Conservation (phyloP, 1,284 basidiomycete genomes). For the Clitocybe nebularis region DNA sequence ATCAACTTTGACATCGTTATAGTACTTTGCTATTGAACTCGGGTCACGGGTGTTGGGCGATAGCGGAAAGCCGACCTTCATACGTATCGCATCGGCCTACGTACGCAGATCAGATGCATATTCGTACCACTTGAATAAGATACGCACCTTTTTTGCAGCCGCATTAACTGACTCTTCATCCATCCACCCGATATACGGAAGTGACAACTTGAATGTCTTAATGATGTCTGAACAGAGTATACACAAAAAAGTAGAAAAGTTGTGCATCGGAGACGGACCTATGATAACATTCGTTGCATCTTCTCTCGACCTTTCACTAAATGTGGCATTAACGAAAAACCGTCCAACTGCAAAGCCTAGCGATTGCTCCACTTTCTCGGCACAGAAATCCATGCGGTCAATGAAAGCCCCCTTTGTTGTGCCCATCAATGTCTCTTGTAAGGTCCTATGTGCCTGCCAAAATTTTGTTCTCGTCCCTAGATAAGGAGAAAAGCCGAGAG, state of each 20-base stretch:
- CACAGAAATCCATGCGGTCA: conserved; percentile 78
- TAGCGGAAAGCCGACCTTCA: conserved; percentile 88
- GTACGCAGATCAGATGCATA: not conserved
- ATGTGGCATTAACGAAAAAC: conserved; percentile 87
- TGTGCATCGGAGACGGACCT: too few species aligned
- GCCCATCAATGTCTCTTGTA: conserved; percentile 75
- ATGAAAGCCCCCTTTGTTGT: conserved; percentile 85
- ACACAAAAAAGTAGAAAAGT: too few species aligned
- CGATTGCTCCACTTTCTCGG: conserved; percentile 56
- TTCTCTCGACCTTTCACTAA: conserved; percentile 75
- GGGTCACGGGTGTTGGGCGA: conserved; percentile 81
- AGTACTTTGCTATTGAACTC: conserved; percentile 72
- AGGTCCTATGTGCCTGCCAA: conserved; percentile 67
- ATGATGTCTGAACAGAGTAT: conserved; percentile 61
- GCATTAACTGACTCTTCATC: conserved; percentile 79
- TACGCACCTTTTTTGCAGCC: conserved; percentile 83
- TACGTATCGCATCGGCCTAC: conserved; percentile 70
- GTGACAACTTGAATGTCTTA: conserved; percentile 76
- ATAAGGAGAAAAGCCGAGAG: conserved; percentile 61
- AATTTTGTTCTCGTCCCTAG: conserved; percentile 73
- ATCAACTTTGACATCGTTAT: conserved; percentile 64
- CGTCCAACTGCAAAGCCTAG: conserved; percentile 75
- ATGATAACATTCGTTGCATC: conserved; percentile 84
- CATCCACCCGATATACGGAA: conserved; percentile 87
- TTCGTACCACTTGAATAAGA: not conserved